Conservation (phyloP, 305 asterid genomes). For the Fraxinus ornus region DNA sequence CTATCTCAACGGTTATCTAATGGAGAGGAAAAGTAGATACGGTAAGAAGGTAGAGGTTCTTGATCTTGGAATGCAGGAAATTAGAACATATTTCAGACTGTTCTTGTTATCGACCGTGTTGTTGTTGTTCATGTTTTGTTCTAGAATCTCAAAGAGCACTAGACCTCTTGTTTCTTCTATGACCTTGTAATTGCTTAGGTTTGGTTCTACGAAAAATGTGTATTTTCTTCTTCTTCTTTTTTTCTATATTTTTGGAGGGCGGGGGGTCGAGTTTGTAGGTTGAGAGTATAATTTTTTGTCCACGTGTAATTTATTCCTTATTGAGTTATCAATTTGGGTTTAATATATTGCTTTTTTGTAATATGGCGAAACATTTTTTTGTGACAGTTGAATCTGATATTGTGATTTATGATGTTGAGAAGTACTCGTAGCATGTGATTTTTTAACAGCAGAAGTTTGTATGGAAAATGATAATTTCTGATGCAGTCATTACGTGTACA, state of each 20-base stretch:
- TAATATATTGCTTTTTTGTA: no score
- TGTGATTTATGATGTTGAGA: constrained; percentile 1
- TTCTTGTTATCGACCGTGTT: constrained; percentile 89
- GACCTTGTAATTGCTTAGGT: constrained; percentile 38
- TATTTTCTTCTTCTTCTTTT: constrained; percentile 9
- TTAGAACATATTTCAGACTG: constrained; percentile 82
- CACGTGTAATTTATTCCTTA: constrained; percentile 34
- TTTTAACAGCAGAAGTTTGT: neutral
- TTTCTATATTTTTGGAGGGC: neutral
- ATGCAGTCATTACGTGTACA: no score
- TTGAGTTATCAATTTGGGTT: constrained; percentile 6
- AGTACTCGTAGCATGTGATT: no score
- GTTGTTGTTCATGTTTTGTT: constrained; percentile 92
- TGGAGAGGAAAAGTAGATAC: constrained; percentile 80
- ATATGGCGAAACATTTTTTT: no score
- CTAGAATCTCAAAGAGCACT: constrained; percentile 82
- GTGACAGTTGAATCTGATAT: neutral
- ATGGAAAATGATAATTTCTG: neutral
- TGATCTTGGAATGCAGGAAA: constrained; percentile 95
- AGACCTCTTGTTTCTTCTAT: constrained; percentile 78
- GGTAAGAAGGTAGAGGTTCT: constrained; percentile 89
- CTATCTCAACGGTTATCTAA: constrained; percentile 74
- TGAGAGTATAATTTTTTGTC: constrained; percentile 20
- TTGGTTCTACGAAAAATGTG: neutral
- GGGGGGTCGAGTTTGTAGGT: neutral